Base-by-base conservation (phyloP, 352 stramenopile genomes). In the Phytophthora meadii region DNA sequence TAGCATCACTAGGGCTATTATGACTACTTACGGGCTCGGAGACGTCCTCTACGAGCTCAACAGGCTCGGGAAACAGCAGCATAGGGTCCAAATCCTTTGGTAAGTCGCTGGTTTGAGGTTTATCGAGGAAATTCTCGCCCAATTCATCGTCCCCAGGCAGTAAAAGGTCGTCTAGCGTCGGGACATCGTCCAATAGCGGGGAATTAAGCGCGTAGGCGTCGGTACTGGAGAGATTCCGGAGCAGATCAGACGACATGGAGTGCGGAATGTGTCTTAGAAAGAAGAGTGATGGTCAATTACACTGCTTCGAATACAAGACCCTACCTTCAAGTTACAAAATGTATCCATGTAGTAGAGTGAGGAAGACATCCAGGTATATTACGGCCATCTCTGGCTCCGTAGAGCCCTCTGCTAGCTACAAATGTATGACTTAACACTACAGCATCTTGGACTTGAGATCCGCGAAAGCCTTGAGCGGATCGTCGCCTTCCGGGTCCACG, bases 401-500 rank as follows among this genome's bases (percentile, higher is more conserved):
- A 49, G 32, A 11, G 37, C 6, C 15, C 19, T 50, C 34, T 22
- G 28, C 28, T 57, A 27, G 28, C 19, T 34, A 36, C 36, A 22
- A 58, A 58, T 15, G 39, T 17, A 30, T 32, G 30, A 36, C 15
- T 1, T 10, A 15, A 3, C n/a, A 54, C 57, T 79, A 84, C 56
- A 80, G 57, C 55, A 81, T 67, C 59, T 87, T 84, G 46, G 78
- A 72, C 72, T 87, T 89, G 61, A 87, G 75, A 48, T 87, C 73
- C n/a, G 81, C 72, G 46, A 86, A 82, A 40, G 79, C 79, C 32
- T 58, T 57, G 30, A 69, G 65, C 32, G 78, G 78, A 44, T 88
- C 74, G 47, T 88, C 76, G 22, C 71, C 74, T 19, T 81, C 61
- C 5, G 72, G 74, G 24, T 88, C 76, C 34, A 77, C 66, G 19